Base-by-base conservation (phyloP, 2,329 filamentous ascomycete genomes). In the Scedosporium minutisporum region DNA sequence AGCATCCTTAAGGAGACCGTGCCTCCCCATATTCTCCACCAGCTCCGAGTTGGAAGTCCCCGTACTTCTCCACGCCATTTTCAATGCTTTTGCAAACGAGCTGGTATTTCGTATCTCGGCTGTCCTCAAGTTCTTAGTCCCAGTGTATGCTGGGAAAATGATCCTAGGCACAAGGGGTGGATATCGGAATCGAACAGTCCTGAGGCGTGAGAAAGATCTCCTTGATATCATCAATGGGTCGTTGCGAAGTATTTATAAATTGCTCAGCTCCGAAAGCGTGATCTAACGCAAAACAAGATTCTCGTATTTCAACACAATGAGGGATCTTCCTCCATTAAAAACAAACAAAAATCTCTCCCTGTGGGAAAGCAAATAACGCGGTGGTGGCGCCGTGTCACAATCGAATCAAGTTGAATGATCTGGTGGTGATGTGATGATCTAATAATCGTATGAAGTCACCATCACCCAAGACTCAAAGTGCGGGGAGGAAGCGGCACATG, bases 11-110 rank as follows among this genome's bases (percentile, higher is more conserved):
- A 97, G 92, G 61, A 97, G 79, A 3, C 82, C 82, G 68, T 89
- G 85, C 48, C 76, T 80, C 72, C 79, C 87, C 63, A 99, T 81
- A 72, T 96, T 96, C 67, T 87, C 82, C 65, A 97, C 80, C 58
- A 99, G 81, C 63, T 87, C 86, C 48, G 77, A 75, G 73, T 97
- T 97, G 29, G 86, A 85, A 4, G 77, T 76, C 64, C 91, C 93
- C 6, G 88, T 89, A 74, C 89, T 91, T 67, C 86, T 85, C 95
- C 95, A 99, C 64, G 93, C 93, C 95, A 99, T 97, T 64, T 64
- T 74, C 68, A 72, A 61, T 3, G 23, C 51, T 27, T 23, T 25
- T 27, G 7, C 18, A 5, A 23, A 14, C 12, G 51, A 27, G 18
- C 18, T 55, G 21, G 18, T 55, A 23, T 27, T 55, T 14, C 18